These are phyloP conservation scores for Pterocarpus santalinus DNA, from an alignment of 306 rosid genomes.

Conservation along the genomic window DNA sequence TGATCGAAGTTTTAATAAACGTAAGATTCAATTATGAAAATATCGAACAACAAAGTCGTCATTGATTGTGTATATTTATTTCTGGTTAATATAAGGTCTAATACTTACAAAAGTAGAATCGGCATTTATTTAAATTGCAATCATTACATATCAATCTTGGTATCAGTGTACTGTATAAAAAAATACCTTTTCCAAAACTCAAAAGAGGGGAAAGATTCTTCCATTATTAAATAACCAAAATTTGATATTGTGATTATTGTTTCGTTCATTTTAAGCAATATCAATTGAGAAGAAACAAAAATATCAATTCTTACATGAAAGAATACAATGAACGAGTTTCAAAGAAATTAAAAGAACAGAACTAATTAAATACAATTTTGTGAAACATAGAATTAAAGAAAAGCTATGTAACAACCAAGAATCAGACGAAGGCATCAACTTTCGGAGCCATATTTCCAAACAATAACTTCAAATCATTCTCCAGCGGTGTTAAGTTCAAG, in stretches of 20 bases:
- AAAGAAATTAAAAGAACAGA: neutral
- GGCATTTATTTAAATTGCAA: too few species aligned
- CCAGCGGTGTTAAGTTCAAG: slow-evolving; percentile 82
- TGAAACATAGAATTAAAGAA: neutral
- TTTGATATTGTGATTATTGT: neutral
- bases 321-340: slow-evolving; percentile 14
- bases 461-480: slow-evolving; percentile 77
- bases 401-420: neutral
- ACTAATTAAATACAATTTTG: neutral
- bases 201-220: neutral
- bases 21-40: too few species aligned
- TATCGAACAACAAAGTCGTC: too few species aligned
- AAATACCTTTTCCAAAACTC: neutral
- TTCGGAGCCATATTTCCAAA: slow-evolving; percentile 66
- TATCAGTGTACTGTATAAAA: too few species aligned
- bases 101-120: too few species aligned
- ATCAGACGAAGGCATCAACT: slow-evolving; percentile 50
- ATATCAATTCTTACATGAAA: neutral
- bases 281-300: neutral
- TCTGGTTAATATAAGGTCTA: too few species aligned
- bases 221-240: neutral
- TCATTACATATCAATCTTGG: too few species aligned
- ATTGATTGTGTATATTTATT: too few species aligned
- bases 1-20: too few species aligned
- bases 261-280: neutral